Conservation (phyloP, 1,284 basidiomycete genomes). For the Tetrapyrgos nigripes region DNA sequence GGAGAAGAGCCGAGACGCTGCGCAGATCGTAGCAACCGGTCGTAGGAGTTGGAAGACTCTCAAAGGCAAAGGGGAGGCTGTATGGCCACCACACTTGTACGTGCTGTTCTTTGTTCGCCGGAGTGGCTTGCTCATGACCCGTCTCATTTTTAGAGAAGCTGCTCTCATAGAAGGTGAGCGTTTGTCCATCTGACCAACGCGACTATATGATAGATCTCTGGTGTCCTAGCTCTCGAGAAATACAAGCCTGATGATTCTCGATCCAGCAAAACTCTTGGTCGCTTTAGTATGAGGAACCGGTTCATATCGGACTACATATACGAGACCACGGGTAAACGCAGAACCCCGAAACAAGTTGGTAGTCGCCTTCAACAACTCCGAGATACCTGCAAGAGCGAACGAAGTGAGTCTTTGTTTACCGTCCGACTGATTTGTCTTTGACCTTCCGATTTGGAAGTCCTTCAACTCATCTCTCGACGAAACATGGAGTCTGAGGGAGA, state of each 20-base stretch:
- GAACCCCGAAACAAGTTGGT: constrained; percentile 67
- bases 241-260: constrained; percentile 54
- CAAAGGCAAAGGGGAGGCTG: constrained; percentile 61
- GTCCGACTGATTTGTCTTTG: constrained; percentile 10
- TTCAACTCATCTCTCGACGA: constrained; percentile 36
- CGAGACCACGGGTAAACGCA: constrained; percentile 54
- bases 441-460: constrained; percentile 24
- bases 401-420: constrained; percentile 33
- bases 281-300: constrained; percentile 62
- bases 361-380: constrained; percentile 67
- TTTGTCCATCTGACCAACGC: neutral
- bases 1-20: constrained; percentile 39
- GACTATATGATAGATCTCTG: neutral
- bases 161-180: constrained; percentile 59
- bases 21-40: constrained; percentile 44
- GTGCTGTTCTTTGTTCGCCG: constrained; percentile 16
- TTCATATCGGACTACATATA: constrained; percentile 66
- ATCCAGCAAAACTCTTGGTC: constrained; percentile 47
- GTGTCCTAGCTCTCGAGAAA: constrained; percentile 47
- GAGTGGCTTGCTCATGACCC: neutral
- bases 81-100: constrained; percentile 63
- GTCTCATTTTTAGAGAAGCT: constrained; percentile 48
- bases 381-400: constrained; percentile 58
- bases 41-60: constrained; percentile 63
- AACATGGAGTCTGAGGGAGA: constrained; percentile 17